Conservation (phyloP, 345 rosid genomes). For the Eucalyptus cladocalyx region DNA sequence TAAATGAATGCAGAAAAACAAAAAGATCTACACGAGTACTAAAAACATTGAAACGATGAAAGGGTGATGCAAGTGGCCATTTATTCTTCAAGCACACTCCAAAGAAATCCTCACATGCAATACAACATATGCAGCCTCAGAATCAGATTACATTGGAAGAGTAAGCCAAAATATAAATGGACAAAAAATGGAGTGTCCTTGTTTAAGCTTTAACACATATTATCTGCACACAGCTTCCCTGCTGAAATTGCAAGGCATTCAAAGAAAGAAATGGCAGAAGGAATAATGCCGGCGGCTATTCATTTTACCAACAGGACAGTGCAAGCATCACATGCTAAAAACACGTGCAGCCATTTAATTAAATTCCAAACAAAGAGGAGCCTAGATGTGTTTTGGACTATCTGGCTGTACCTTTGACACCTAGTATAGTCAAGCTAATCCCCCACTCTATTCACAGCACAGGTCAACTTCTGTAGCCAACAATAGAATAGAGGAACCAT, state of each 20-base stretch:
- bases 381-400: neutral
- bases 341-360: neutral
- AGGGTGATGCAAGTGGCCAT: neutral
- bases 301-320: neutral
- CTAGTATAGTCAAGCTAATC: neutral
- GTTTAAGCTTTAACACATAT: neutral
- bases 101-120: neutral
- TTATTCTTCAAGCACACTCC: neutral
- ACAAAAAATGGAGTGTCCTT: neutral
- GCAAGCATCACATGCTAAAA: neutral
- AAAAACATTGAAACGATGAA: neutral
- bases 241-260: neutral
- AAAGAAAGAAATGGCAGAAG: neutral
- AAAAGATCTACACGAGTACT: neutral
- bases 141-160: neutral
- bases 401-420: neutral
- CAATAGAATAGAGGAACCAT: neutral
- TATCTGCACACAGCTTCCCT: neutral
- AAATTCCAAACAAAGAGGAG: neutral
- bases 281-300: neutral
- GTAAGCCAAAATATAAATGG: neutral
- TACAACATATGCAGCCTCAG: neutral
- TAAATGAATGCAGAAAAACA: neutral
- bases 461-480: neutral
- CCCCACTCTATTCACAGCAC: neutral